phyloP scores from a whole-genome alignment of 2,329 filamentous ascomycete genomes.

The Blastomyces percursus region DNA sequence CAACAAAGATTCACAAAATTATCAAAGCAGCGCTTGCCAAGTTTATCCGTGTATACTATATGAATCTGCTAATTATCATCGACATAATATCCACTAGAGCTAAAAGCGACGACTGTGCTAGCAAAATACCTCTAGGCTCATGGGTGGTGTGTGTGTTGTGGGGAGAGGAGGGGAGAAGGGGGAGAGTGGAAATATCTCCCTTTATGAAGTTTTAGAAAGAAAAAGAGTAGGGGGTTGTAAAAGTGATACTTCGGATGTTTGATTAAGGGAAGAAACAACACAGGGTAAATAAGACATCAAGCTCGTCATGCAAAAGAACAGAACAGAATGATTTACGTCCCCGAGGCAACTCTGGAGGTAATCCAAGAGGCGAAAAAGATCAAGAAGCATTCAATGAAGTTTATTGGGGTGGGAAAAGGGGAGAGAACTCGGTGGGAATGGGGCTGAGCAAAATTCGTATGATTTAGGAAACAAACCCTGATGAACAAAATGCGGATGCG shows the following conservation, averaged over 20 bases:
- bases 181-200: background rate
- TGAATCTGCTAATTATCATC: background rate
- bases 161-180: too few species aligned
- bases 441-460: background rate
- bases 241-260: background rate
- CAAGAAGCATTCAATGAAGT: background rate
- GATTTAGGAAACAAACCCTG: background rate
- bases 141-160: too few species aligned
- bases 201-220: background rate
- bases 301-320: background rate
- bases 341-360: background rate
- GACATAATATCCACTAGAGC: background rate
- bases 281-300: background rate
- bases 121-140: background rate
- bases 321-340: background rate
- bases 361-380: background rate
- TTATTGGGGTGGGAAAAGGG: background rate
- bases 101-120: background rate
- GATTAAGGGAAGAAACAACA: background rate
- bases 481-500: background rate
- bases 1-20: background rate
- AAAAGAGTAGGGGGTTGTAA: background rate
- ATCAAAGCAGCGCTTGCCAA: background rate
- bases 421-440: background rate
- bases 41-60: background rate